These are phyloP conservation scores for rapeseed (Brassica napus) DNA, from an alignment of 345 rosid species.

Conservation along the genomic window DNA sequence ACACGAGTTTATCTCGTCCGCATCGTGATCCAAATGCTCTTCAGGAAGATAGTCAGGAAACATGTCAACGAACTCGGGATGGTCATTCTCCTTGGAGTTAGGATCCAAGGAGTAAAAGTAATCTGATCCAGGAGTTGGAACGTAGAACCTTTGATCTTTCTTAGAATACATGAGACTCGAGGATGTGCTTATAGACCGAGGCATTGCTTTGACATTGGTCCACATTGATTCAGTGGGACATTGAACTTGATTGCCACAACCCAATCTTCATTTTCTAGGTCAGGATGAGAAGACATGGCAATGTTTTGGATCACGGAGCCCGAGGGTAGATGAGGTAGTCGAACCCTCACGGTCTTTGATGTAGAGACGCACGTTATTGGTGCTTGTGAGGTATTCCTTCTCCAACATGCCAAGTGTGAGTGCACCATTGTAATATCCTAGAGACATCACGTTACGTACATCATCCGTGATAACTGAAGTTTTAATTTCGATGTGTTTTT, in stretches of 20 bases:
- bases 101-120: not conserved
- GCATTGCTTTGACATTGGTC: not conserved
- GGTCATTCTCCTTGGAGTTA: not conserved
- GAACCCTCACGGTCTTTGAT: not conserved
- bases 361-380: not conserved
- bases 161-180: not conserved
- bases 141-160: not conserved
- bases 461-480: not conserved
- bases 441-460: not conserved
- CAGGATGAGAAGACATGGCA: not conserved
- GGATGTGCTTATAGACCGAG: no score
- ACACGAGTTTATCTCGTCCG: no score
- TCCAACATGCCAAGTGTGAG: not conserved
- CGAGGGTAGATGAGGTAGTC: not conserved
- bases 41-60: no score
- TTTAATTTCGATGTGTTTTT: not conserved
- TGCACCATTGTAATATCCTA: not conserved
- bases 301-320: not conserved
- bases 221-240: not conserved
- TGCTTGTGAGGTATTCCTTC: not conserved
- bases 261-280: not conserved
- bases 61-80: not conserved
- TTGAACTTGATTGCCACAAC: not conserved
- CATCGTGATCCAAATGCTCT: no score
- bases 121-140: not conserved